These are phyloP conservation scores for Peronosclerospora sorghi DNA, from an alignment of 352 stramenopile species.

Conservation along the genomic window DNA sequence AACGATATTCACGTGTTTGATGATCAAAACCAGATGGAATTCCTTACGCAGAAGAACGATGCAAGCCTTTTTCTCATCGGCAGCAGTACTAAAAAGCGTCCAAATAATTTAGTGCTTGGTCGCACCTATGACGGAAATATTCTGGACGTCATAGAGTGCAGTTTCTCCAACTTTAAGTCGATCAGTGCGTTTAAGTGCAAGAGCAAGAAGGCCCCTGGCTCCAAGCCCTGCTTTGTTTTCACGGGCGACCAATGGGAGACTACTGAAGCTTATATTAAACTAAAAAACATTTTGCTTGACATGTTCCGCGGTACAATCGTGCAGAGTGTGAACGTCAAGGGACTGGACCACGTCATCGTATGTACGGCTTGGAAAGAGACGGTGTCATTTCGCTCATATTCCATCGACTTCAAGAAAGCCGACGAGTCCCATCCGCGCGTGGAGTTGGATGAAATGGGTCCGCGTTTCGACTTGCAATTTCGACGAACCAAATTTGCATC, in stretches of 20 bases:
- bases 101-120: conserved; percentile 96
- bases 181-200: conserved; percentile 90
- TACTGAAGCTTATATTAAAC: conserved; percentile 83
- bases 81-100: conserved; percentile 97
- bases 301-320: conserved; percentile 96
- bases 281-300: conserved; percentile 94
- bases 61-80: conserved; percentile 93
- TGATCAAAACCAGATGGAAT: conserved; percentile 88
- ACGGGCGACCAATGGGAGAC: conserved; percentile 91
- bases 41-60: conserved; percentile 96
- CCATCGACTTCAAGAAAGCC: conserved; percentile 89
- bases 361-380: conserved; percentile 90
- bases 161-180: conserved; percentile 91
- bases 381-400: conserved; percentile 94
- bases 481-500: conserved; percentile 92
- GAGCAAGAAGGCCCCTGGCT: conserved; percentile 87
- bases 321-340: conserved; percentile 91
- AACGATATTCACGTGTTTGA: conserved; percentile 93
- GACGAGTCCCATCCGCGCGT: conserved; percentile 79
- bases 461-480: conserved; percentile 84
- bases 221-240: conserved; percentile 94
- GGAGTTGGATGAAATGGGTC: conserved; percentile 86
- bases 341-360: conserved; percentile 95
- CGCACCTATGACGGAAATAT: conserved; percentile 97
- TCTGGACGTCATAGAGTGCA: conserved; percentile 97